phyloP scores from a whole-genome alignment of 345 rosid species.

The Corymbia maculata region DNA sequence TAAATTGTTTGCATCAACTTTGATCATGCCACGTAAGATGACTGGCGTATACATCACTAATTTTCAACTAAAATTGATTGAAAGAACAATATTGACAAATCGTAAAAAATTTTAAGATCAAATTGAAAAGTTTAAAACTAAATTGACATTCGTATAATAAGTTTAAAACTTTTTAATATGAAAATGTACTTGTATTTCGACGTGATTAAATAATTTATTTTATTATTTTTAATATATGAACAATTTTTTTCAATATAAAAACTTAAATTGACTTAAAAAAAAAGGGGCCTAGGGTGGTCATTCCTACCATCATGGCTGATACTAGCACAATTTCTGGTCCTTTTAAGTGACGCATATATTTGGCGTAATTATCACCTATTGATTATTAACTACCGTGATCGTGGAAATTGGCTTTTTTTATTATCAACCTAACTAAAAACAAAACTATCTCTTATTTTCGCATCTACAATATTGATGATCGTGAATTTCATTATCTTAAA shows the following conservation, averaged over 20 bases:
- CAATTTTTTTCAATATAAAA: background rate
- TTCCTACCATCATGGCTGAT: background rate
- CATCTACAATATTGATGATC: no score
- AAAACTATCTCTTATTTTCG: no score
- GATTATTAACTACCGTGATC: no score
- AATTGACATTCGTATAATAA: rapidly evolving
- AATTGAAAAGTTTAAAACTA: background rate
- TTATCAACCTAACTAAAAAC: no score
- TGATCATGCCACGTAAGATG: rapidly evolving
- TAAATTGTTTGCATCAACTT: rapidly evolving
- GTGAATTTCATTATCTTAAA: no score
- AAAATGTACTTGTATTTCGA: background rate
- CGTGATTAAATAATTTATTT: background rate
- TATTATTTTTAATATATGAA: background rate
- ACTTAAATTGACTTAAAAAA: background rate
- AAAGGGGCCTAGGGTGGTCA: background rate
- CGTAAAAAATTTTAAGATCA: rapidly evolving
- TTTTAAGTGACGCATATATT: no score
- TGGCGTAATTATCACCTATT: background rate
- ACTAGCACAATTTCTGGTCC: background rate
- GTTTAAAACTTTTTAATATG: background rate
- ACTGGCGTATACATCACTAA: rapidly evolving
- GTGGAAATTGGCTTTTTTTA: no score
- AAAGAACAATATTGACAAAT: background rate
- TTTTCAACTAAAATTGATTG: rapidly evolving